Base-by-base conservation (phyloP, 768 basidiomycete species). In the Gyrodon lividus region DNA sequence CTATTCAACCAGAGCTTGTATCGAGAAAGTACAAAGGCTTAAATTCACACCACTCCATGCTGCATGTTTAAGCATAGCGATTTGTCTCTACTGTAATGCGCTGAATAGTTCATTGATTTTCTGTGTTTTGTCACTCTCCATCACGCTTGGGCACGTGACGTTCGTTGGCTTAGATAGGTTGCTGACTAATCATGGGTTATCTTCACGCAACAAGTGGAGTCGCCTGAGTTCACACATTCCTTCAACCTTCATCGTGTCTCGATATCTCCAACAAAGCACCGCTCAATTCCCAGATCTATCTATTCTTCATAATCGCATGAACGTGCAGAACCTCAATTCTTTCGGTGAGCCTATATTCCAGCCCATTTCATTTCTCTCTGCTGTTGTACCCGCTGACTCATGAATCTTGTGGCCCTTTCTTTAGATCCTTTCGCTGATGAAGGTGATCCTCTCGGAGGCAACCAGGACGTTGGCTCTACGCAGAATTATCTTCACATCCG, bases 391-490 rank as follows among this genome's bases (percentile, higher is more conserved):
- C 20, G 12, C 6, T 28, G 24, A 43, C 54, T 69, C 44, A 60
- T 54, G n/a, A 30, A 22, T 31, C 35, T 48, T 38, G n/a, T 22
- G 43, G 34, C 43, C 60, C 45, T 47, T 52, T 37, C 54, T 31
- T 46, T 56, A 93, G 94, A 96, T 83, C 93, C 93, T 77, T 96
- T 96, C 79, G 91, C 89, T 77, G 94, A 94, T 74, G 89, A 91
- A 74, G 88, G 84, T 65, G 90, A 92, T 73, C 84, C 86, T 67
- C 87, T 91, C 66, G 83, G 75, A 69, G 78, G 77, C 64, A 79
- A 70, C 65, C 74, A 84, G 63, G 85, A 89, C 77, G 87, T 91
- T 65, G 88, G 87, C 60, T 86, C 88, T 58, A 83, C 85, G 70
- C 74, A 83, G 64, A 84, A 91, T 69, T 87, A 92, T 71, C 89